Conservation (phyloP, 805 yeast genomes). For the Starmerella ratchasimensis region DNA sequence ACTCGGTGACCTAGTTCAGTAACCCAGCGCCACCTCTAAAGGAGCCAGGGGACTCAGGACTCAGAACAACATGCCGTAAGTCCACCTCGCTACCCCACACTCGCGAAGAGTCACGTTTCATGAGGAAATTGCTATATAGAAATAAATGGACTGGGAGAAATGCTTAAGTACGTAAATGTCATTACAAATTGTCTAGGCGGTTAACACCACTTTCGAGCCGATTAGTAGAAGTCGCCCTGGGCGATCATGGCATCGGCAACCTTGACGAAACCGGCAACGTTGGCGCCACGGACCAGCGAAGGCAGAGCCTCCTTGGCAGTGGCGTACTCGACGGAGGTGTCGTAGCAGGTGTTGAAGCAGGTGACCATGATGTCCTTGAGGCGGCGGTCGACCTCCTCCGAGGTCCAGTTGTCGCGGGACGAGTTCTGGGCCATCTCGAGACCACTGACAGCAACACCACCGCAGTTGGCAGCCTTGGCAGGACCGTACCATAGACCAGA, state of each 20-base stretch:
- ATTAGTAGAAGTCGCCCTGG: slow-evolving; percentile 59
- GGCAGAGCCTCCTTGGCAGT: slow-evolving; percentile 65
- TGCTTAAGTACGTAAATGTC: background rate
- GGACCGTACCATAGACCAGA: slow-evolving; percentile 86
- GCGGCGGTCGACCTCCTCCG: slow-evolving; percentile 83
- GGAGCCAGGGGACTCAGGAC: no score
- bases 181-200: background rate
- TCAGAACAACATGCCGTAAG: no score
- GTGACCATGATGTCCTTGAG: slow-evolving; percentile 84
- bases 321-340: slow-evolving; percentile 69
- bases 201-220: background rate
- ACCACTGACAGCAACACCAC: slow-evolving; percentile 98
- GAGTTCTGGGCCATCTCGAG: slow-evolving; percentile 99
- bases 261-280: slow-evolving; percentile 97
- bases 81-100: no score
- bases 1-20: no score
- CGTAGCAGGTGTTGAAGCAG: slow-evolving; percentile 86
- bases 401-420: slow-evolving; percentile 78
- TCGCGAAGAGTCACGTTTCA: no score
- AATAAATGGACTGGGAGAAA: no score
- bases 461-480: slow-evolving; percentile 98
- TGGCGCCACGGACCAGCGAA: slow-evolving; percentile 95
- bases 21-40: no score
- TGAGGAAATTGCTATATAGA: no score
- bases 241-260: slow-evolving; percentile 97